Conservation (phyloP, 2,329 filamentous ascomycete species). For the Didymella sp. region DNA sequence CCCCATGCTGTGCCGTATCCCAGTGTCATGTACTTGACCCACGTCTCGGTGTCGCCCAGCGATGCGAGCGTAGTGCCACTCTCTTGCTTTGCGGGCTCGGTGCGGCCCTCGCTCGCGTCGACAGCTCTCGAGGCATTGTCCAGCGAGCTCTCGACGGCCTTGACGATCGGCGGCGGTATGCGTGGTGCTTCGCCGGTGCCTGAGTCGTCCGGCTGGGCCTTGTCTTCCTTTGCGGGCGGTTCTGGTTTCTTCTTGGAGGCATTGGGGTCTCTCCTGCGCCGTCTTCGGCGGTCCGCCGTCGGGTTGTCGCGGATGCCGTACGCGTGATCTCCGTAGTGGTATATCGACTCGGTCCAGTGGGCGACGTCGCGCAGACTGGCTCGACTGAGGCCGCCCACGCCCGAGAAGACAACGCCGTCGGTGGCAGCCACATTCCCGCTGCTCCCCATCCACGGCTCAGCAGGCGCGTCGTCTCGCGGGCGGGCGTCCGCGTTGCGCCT, state of each 20-base stretch:
- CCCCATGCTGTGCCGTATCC: slow-evolving; percentile 55
- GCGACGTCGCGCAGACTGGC: slow-evolving; percentile 75
- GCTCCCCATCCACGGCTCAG: slow-evolving; percentile 74
- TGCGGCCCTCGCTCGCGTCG: slow-evolving; percentile 26
- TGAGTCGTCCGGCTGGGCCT: slow-evolving; percentile 11
- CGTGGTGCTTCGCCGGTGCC: slow-evolving; percentile 34
- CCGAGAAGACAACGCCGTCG: slow-evolving; percentile 88
- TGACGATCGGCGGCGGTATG: slow-evolving; percentile 58
- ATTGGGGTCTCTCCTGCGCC: slow-evolving; percentile 50
- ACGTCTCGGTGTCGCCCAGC: slow-evolving; percentile 55
- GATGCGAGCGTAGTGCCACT: slow-evolving; percentile 44
- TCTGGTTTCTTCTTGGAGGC: slow-evolving; percentile 9
- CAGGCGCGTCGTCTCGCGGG: slow-evolving; percentile 26
- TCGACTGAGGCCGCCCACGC: slow-evolving; percentile 74
- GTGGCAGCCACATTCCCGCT: slow-evolving; percentile 71
- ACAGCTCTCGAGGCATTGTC: slow-evolving; percentile 52
- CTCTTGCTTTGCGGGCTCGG: slow-evolving; percentile 25
- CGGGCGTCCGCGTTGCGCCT: slow-evolving; percentile 39
- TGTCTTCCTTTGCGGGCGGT: slow-evolving; percentile 8
- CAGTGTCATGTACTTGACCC: slow-evolving; percentile 60
- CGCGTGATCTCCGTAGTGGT: slow-evolving; percentile 80
- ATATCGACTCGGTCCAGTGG: slow-evolving; percentile 88
- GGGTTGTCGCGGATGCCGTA: slow-evolving; percentile 87
- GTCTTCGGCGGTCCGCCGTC: slow-evolving; percentile 65
- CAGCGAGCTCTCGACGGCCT: slow-evolving; percentile 54